Conservation (phyloP, 2,329 filamentous ascomycete species). For the Phyllosticta citrichinensis region DNA sequence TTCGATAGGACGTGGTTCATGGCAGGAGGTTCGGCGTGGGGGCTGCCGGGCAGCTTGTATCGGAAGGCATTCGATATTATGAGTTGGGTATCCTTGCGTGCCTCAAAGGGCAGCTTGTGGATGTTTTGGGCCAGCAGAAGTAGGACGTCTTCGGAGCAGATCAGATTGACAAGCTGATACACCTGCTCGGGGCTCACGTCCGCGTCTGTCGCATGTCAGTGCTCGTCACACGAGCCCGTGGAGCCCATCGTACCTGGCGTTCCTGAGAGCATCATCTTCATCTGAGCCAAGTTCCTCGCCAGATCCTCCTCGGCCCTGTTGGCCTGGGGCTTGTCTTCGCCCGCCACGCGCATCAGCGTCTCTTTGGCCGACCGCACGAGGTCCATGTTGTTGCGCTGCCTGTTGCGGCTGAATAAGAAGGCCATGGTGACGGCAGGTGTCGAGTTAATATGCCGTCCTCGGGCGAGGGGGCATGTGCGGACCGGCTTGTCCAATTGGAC, state of each 20-base stretch:
- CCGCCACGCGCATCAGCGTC: conserved; percentile 45
- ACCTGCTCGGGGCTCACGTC: conserved; percentile 83
- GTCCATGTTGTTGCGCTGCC: conserved; percentile 52
- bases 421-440: conserved; percentile 44
- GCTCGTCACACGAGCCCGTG: background rate
- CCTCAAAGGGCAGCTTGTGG: conserved; percentile 83
- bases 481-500: conserved; percentile 5
- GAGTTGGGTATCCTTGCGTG: conserved; percentile 88
- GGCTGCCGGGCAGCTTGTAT: conserved; percentile 61
- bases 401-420: conserved; percentile 54
- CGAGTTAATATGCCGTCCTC: conserved; percentile 12
- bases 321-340: conserved; percentile 46
- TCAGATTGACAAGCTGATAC: conserved; percentile 70
- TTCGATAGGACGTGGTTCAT: conserved; percentile 82
- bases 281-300: conserved; percentile 73
- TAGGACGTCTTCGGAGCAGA: conserved; percentile 84
- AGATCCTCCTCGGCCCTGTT: conserved; percentile 74
- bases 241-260: conserved; percentile 58
- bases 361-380: conserved; percentile 55
- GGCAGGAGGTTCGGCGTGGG: conserved; percentile 66
- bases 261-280: conserved; percentile 89
- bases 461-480: conserved; percentile 9
- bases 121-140: conserved; percentile 74
- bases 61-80: conserved; percentile 94
- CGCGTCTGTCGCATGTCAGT: background rate